A percentile compares a stretch with the other conserved stretches of the same genome.
These are phyloP conservation scores for Cyclanthera cordifolia DNA, from an alignment of 306 rosid species.

Conservation along the genomic window DNA sequence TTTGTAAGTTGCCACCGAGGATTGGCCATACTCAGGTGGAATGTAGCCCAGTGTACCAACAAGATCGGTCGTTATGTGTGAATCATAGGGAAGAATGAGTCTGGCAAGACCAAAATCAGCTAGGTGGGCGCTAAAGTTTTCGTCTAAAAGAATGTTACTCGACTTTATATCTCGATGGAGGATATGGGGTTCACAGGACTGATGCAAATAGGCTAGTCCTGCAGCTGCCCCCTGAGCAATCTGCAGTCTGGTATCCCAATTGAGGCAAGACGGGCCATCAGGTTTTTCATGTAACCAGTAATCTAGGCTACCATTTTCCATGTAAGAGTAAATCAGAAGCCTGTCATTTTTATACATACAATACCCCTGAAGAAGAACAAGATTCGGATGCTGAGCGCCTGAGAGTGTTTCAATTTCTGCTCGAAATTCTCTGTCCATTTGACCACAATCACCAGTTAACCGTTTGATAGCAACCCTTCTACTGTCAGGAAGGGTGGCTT, in stretches of 20 bases:
- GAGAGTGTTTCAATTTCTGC: conserved; percentile 89
- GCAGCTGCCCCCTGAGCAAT: conserved; percentile 64
- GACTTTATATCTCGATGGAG: conserved; percentile 70
- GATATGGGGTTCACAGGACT: conserved; percentile 58
- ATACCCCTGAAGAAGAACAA: conserved; percentile 70
- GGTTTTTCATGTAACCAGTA: conserved; percentile 70
- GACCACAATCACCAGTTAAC: conserved; percentile 79
- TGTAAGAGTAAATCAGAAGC: conserved; percentile 61
- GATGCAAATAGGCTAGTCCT: conserved; percentile 64
- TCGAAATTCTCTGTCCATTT: conserved; percentile 74
- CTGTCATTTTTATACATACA: conserved; percentile 55
- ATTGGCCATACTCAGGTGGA: conserved; percentile 74
- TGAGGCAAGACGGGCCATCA: conserved; percentile 36
- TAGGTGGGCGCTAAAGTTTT: conserved; percentile 52
- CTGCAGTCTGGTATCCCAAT: conserved; percentile 60
- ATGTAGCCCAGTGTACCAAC: conserved; percentile 78
- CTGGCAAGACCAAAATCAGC: conserved; percentile 79
- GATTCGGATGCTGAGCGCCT: conserved; percentile 77
- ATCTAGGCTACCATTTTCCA: conserved; percentile 80
- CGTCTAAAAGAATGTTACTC: conserved; percentile 70
- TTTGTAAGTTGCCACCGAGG: conserved; percentile 53
- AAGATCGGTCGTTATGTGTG: conserved; percentile 65
- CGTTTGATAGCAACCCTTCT: conserved; percentile 62
- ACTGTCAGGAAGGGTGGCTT: conserved; percentile 64
- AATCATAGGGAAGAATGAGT: conserved; percentile 56